Conservation (phyloP, 768 basidiomycete genomes). For the Suillus discolor region DNA sequence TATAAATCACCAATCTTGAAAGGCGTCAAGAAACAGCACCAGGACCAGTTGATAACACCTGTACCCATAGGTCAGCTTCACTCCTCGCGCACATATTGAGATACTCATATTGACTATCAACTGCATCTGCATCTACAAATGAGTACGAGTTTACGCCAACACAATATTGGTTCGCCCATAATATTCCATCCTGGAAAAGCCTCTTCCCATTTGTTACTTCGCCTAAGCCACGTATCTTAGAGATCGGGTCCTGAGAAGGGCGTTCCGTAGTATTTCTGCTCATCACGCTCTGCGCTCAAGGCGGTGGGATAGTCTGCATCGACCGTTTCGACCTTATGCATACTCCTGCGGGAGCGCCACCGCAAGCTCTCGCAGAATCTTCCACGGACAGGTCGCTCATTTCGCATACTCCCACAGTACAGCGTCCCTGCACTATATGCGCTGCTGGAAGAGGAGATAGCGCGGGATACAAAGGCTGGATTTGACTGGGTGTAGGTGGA, state of each 20-base stretch:
- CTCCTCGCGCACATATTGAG: not conserved
- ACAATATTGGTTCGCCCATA: conserved; percentile 59
- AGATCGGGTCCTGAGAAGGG: conserved; percentile 68
- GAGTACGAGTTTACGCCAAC: conserved; percentile 48
- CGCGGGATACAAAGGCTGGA: conserved; percentile 33
- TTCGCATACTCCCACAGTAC: conserved; percentile 52
- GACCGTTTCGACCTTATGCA: conserved; percentile 60
- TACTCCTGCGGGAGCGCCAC: conserved; percentile 48
- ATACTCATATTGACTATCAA: not conserved
- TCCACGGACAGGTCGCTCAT: conserved; percentile 42
- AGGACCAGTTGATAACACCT: not conserved
- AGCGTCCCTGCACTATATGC: conserved; percentile 53
- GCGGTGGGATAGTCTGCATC: conserved; percentile 54
- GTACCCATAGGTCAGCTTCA: not conserved
- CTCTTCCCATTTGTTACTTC: conserved; percentile 43
- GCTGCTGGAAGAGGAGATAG: conserved; percentile 49
- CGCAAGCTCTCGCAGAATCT: conserved; percentile 51
- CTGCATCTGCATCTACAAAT: conserved; percentile 7
- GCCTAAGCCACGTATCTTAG: conserved; percentile 47
- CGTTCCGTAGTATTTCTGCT: conserved; percentile 60
- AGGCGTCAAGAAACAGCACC: not conserved
- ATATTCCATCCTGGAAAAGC: conserved; percentile 44
- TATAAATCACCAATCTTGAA: not conserved
- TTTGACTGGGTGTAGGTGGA: conserved; percentile 65
- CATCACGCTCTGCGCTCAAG: conserved; percentile 44